Evolutionary conservation across 352 stramenopile species (phyloP), one percentile per base, ranked within the genome.

Genomic region (Phytophthora podocarpi): DNA sequence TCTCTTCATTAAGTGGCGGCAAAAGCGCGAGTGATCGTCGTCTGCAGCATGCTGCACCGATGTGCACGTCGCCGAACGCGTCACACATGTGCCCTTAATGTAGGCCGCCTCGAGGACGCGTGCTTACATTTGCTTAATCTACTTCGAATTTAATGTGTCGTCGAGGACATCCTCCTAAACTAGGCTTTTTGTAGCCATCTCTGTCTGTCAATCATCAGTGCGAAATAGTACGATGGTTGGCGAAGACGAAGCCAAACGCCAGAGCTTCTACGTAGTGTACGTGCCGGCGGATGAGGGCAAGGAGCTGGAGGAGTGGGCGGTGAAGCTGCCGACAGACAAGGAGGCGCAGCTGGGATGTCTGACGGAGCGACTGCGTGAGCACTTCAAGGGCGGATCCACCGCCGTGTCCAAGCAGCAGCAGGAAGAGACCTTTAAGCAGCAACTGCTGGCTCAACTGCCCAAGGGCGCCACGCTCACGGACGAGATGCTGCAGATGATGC

Each of bases 401-500:
- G 28, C 43, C 39, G 73, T 60, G 26, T 80, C 65, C 39, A 61
- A 69, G 20, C 39, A 72, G 8, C 66, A 91, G 57, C 82, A 93
- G 55, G 56, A 85, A 35, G 84, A 87, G 59, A 88, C 85, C 8
- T 95, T 95, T 66, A 91, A 92, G 69, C 42, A 91, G 68, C 86
- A 95, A 57, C 57, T 95, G 16, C 45, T 92, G 41, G 80, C 67
- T 40, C 86, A 95, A 64, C 30, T 95, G 27, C 86, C 86, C 31
- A 73, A 83, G 36, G 84, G 78, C 41, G 66, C 82, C 18, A 70
- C 53, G 27, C 74, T 95, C 49, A 83, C 84, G 23, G 75, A 85
- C 41, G 71, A 87, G 31, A 93, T 93, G 83, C 67, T 95, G 43
- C 65, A 90, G 48, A 95, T 93, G 82, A 91, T 95, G 82, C 50